Conservation (phyloP, 768 basidiomycete genomes). For the Lanmaoa rubissima region DNA sequence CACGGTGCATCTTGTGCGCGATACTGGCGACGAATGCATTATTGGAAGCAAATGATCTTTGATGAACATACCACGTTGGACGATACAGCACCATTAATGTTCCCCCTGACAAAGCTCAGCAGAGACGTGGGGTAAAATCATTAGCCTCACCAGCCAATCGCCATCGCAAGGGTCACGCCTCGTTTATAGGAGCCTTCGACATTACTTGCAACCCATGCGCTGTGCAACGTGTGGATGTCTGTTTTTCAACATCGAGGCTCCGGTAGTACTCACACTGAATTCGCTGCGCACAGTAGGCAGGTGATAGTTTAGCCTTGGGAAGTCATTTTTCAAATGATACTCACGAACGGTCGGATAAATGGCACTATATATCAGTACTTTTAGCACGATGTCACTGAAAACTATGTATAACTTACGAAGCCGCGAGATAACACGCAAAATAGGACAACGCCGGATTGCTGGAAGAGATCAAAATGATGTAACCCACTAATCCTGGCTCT, state of each 20-base stretch:
- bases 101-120: constrained; percentile 39
- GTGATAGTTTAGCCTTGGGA: not conserved
- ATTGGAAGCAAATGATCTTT: not conserved
- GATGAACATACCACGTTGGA: constrained; percentile 56
- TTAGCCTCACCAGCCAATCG: constrained; percentile 50
- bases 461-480: constrained; percentile 65
- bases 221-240: constrained; percentile 19
- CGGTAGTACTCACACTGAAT: constrained; percentile 45
- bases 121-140: constrained; percentile 12
- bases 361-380: constrained; percentile 24
- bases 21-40: constrained; percentile 43
- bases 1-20: constrained; percentile 62
- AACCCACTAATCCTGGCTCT: constrained; percentile 48
- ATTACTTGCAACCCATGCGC: constrained; percentile 72
- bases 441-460: constrained; percentile 63
- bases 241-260: constrained; percentile 6
- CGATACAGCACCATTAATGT: constrained; percentile 66
- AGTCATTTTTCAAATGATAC: constrained; percentile 14
- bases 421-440: constrained; percentile 69
- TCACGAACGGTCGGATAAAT: constrained; percentile 49
- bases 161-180: constrained; percentile 65
- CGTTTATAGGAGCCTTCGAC: constrained; percentile 76
- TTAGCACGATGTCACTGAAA: constrained; percentile 1
- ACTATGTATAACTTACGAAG: constrained; percentile 48
- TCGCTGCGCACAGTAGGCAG: constrained; percentile 32